Conservation (phyloP, 345 rosid genomes). For the Rhodamnia argentea region DNA sequence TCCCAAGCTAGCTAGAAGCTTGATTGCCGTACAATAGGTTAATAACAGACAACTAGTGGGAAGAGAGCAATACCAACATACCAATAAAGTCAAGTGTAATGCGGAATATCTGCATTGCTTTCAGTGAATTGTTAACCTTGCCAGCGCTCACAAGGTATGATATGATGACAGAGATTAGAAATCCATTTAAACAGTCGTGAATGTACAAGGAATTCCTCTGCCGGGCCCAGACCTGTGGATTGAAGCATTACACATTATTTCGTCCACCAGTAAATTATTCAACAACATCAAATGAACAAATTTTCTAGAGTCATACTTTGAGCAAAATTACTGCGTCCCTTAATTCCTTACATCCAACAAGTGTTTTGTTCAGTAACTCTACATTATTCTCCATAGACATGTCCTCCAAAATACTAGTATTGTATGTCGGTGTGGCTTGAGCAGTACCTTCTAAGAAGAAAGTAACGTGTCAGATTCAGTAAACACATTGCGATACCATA, state of each 20-base stretch:
- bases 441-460: slow-evolving; percentile 31
- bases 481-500: background rate
- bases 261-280: background rate
- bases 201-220: slow-evolving; percentile 68
- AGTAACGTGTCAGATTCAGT: background rate
- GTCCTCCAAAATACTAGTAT: slow-evolving; percentile 83
- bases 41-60: background rate
- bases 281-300: background rate
- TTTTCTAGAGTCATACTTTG: slow-evolving; percentile 33
- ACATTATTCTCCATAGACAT: slow-evolving; percentile 56
- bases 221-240: slow-evolving; percentile 73
- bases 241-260: background rate
- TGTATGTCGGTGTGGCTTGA: slow-evolving; percentile 62
- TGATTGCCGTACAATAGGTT: background rate
- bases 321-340: slow-evolving; percentile 62
- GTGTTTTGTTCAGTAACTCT: slow-evolving; percentile 44
- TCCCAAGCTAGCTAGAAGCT: background rate
- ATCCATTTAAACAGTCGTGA: slow-evolving; percentile 84
- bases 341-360: slow-evolving; percentile 56
- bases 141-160: slow-evolving; percentile 51
- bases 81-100: slow-evolving; percentile 65
- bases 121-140: slow-evolving; percentile 56
- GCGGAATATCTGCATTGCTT: slow-evolving; percentile 65
- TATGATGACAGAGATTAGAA: slow-evolving; percentile 53
- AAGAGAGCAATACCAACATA: slow-evolving; percentile 18